phyloP scores from a whole-genome alignment of 768 basidiomycete species.

The Cystofilobasidium capitatum region DNA sequence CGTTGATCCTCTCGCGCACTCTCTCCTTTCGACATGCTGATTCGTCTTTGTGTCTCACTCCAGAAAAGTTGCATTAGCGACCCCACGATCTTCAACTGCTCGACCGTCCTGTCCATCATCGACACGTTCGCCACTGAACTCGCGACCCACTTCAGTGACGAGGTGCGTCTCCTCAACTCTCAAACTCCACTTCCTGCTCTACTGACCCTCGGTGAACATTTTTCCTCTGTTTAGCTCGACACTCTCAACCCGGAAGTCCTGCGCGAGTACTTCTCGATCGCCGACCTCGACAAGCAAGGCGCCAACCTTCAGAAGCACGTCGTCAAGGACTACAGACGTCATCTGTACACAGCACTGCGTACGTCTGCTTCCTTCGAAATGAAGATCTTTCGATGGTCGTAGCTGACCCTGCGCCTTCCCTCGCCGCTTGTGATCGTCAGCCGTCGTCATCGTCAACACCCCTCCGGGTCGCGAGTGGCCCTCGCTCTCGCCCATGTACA shows the following conservation, averaged over 20 bases:
- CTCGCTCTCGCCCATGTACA: not conserved
- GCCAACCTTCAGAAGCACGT: not conserved
- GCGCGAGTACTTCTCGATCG: not conserved
- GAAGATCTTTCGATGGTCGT: no score
- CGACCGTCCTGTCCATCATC: not conserved
- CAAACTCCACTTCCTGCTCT: no score
- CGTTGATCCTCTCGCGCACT: not conserved
- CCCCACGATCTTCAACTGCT: not conserved
- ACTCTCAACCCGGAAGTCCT: constrained; percentile 7
- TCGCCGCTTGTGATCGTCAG: not conserved
- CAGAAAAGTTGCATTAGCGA: not conserved
- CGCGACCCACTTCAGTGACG: constrained; percentile 6
- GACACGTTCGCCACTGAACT: constrained; percentile 3
- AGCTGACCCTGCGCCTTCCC: no score
- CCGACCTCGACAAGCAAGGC: constrained; percentile 7
- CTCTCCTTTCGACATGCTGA: no score
- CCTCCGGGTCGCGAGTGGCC: constrained; percentile 1
- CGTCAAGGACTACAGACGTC: constrained; percentile 12
- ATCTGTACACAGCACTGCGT: constrained; percentile 19
- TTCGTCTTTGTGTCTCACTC: no score
- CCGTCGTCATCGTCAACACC: constrained; percentile 12
- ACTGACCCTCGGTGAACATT: no score
- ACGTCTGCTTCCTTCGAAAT: not conserved
- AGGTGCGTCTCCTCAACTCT: no score
- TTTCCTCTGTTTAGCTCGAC: no score